Evolutionary conservation across 116 monocot genomes (phyloP).

Genomic region (Posidonia oceanica): DNA sequence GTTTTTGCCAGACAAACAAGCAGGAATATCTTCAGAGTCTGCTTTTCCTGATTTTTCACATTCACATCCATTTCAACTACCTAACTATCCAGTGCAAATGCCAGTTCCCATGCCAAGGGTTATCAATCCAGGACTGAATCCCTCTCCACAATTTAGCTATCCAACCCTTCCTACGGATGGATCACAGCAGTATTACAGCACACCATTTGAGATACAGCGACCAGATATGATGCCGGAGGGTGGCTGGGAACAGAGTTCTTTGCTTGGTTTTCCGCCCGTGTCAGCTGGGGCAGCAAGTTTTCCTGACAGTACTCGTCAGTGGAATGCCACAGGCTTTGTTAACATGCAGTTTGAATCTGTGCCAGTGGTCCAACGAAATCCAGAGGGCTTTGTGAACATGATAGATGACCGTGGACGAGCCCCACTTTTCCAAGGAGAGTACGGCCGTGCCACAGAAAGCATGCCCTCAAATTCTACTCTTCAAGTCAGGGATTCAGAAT

Average conservation of each 20-base stretch:
- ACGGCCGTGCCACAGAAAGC: conserved; percentile 14
- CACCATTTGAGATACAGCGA: conserved; percentile 26
- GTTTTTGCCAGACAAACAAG: conserved; percentile 17
- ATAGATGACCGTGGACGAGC: conserved; percentile 35
- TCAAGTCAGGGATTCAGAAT: conserved; percentile 23
- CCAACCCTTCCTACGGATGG: conserved; percentile 33
- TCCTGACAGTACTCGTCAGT: conserved; percentile 33
- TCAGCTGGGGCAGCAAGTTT: conserved; percentile 20
- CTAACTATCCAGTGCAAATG: conserved; percentile 33
- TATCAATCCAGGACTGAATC: conserved; percentile 24
- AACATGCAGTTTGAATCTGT: conserved; percentile 33
- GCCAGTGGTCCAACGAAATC: conserved; percentile 28
- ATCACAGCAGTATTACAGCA: conserved; percentile 24
- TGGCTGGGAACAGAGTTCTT: conserved; percentile 32
- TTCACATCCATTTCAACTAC: conserved; percentile 28
- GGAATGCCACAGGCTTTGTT: conserved; percentile 38
- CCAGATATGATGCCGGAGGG: conserved; percentile 15
- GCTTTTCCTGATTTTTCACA: conserved; percentile 25
- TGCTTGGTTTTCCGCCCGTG: conserved; percentile 32
- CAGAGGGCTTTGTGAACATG: conserved; percentile 26
- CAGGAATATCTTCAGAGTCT: conserved; percentile 16
- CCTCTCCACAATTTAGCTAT: conserved; percentile 23
- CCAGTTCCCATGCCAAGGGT: conserved; percentile 24
- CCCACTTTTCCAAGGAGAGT: conserved; percentile 31
- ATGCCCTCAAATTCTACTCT: conserved; percentile 10